phyloP scores from a whole-genome alignment of 257 asterid genomes.

The Lycium ferocissimum region DNA sequence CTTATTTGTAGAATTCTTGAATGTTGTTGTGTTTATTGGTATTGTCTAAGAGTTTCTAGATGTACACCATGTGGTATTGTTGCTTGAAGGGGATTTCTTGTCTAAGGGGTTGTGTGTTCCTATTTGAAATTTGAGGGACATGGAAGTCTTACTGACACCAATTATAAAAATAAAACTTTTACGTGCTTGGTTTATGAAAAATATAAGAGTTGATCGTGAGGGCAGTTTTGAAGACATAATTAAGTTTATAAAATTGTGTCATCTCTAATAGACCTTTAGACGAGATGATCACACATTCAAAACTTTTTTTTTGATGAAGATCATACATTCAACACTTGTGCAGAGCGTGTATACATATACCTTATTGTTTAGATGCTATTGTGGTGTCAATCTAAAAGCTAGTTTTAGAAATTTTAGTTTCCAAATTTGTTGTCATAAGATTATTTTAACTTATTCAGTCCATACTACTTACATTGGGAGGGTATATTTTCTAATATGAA shows the following conservation, averaged over 20 bases:
- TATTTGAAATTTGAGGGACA: background rate
- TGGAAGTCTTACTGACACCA: background rate
- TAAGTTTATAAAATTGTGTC: background rate
- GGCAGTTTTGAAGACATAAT: background rate
- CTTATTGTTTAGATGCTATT: background rate
- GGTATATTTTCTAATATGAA: background rate
- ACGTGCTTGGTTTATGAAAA: background rate
- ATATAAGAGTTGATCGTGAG: background rate
- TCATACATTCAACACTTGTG: background rate
- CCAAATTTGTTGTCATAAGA: background rate
- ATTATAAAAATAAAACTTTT: background rate
- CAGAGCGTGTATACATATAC: background rate
- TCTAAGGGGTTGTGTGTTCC: background rate
- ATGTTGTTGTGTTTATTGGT: constrained; percentile 3
- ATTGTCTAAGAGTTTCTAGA: background rate
- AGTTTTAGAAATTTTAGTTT: background rate
- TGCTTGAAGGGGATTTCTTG: constrained; percentile 2
- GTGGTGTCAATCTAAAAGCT: background rate
- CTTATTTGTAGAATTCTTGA: background rate
- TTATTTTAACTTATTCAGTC: background rate
- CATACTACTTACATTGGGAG: background rate
- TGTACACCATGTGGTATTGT: background rate
- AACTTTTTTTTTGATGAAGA: too few relatives aligned
- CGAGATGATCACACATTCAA: background rate
- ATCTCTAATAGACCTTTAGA: background rate